phyloP scores from a whole-genome alignment of 495 filamentous ascomycete species.

The Penicillium odoratum region DNA sequence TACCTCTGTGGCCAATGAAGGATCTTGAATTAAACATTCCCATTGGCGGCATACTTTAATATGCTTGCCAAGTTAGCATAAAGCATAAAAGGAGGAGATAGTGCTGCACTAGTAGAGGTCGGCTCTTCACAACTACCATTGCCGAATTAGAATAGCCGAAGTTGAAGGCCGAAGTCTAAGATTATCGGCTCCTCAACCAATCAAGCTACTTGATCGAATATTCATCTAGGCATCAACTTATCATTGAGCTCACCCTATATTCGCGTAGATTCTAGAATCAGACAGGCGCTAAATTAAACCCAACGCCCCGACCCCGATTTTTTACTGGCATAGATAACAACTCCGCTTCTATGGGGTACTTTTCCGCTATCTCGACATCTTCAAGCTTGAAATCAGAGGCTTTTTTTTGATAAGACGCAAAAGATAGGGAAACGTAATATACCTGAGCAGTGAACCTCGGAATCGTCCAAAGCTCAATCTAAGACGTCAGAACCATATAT shows the following conservation, averaged over 20 bases:
- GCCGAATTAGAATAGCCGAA: background rate
- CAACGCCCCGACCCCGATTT: background rate
- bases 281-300: background rate
- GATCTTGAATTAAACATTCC: too few relatives aligned
- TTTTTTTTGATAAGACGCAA: background rate
- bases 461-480: background rate
- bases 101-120: background rate
- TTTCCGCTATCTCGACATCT: background rate
- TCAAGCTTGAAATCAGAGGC: background rate
- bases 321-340: background rate
- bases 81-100: background rate
- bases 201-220: background rate
- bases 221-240: background rate
- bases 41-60: background rate
- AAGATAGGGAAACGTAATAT: background rate
- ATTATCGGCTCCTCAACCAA: background rate
- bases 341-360: background rate
- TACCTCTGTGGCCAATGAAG: too few relatives aligned
- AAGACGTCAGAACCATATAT: background rate
- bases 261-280: background rate
- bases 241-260: background rate
- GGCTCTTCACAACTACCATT: background rate
- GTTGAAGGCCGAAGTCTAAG: background rate
- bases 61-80: background rate
- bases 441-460: background rate